Percentiles rank a stretch among this genome's conserved stretches.
Evolutionary conservation across 148 eudicot species (phyloP).

Genomic region (Cornus florida): DNA sequence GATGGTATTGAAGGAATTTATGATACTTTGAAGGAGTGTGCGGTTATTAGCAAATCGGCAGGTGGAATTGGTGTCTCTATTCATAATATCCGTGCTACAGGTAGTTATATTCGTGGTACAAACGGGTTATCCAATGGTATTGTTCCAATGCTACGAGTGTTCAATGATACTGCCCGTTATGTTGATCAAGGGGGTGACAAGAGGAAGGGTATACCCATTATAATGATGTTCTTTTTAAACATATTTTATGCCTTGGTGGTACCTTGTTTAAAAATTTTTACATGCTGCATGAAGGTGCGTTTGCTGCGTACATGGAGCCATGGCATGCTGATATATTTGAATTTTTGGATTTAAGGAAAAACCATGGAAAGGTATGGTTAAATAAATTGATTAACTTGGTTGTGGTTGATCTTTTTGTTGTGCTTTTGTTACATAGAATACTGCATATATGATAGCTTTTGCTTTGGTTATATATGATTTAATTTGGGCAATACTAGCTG

Average conservation of each 20-base stretch:
- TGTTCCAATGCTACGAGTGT: constrained; percentile 92
- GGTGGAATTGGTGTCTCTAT: constrained; percentile 93
- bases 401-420: background rate
- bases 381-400: background rate
- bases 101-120: constrained; percentile 97
- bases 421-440: background rate
- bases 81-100: constrained; percentile 93
- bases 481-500: too few relatives aligned
- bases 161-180: constrained; percentile 97
- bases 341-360: constrained; percentile 84
- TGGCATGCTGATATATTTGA: constrained; percentile 98
- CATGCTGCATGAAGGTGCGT: constrained; percentile 61
- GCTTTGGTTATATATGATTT: background rate
- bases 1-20: constrained; percentile 94
- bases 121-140: constrained; percentile 98
- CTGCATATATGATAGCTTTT: background rate
- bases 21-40: constrained; percentile 92
- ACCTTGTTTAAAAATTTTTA: background rate
- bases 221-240: background rate
- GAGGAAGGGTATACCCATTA: constrained; percentile 61
- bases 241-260: too few relatives aligned
- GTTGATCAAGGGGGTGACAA: constrained; percentile 99
- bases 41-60: constrained; percentile 95
- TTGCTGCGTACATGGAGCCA: constrained; percentile 97
- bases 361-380: constrained; percentile 85